A percentile compares a stretch with the other conserved stretches of the same genome.
These are phyloP conservation scores for Aspergillus eucalypticola DNA, from an alignment of 2,329 filamentous ascomycete species.

Conservation along the genomic window DNA sequence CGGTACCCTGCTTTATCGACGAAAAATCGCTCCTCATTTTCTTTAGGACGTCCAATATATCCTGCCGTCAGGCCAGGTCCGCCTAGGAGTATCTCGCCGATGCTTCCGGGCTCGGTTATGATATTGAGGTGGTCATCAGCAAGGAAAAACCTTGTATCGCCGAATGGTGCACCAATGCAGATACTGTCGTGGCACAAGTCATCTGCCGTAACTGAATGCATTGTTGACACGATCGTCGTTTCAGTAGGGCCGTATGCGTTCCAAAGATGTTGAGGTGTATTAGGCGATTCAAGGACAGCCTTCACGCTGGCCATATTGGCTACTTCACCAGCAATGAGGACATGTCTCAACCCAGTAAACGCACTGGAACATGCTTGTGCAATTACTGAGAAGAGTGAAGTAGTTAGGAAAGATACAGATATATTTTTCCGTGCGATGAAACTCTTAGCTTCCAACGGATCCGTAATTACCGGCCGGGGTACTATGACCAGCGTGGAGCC, in stretches of 20 bases:
- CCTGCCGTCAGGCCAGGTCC: conserved; percentile 75
- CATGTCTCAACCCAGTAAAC: conserved; percentile 8
- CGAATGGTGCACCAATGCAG: conserved; percentile 13
- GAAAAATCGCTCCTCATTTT: conserved; percentile 70
- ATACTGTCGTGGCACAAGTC: conserved; percentile 10
- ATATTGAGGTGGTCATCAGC: conserved; percentile 3
- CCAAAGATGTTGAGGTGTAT: conserved; percentile 16
- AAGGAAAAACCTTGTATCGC: conserved; percentile 11
- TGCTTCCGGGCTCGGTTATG: conserved; percentile 54
- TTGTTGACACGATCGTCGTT: conserved; percentile 12
- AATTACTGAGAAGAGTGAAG: conserved; percentile 12
- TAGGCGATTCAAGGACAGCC: conserved; percentile 9
- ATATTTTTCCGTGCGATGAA: conserved; percentile 7
- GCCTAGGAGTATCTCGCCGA: conserved; percentile 76
- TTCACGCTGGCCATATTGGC: conserved; percentile 12
- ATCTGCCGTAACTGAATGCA: conserved; percentile 2
- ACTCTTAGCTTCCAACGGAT: conserved; percentile 13
- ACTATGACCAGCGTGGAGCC: conserved; percentile 17
- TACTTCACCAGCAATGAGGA: conserved; percentile 14
- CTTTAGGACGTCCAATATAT: conserved; percentile 59
- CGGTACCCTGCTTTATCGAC: conserved; percentile 56
- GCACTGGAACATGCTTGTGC: conserved; percentile 11
- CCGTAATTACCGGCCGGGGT: conserved; percentile 5
- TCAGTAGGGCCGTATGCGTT: conserved; percentile 23
- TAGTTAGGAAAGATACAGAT: conserved; percentile 10